Evolutionary conservation across 108 stramenopile genomes (phyloP).

Genomic region (Bacterosira constricta): DNA sequence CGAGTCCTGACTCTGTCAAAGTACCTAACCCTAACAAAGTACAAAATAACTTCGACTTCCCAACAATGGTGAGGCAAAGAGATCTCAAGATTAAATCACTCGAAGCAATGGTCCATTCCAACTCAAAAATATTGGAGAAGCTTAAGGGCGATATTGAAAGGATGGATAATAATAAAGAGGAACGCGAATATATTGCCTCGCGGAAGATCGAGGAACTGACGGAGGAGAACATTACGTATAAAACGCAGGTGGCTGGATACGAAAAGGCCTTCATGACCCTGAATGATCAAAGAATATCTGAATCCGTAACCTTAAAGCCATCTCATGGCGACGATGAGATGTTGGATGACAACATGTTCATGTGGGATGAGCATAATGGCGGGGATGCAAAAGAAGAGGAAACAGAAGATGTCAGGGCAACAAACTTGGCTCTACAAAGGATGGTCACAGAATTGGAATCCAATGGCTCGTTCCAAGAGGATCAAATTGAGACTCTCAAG

Average conservation of each 20-base stretch:
- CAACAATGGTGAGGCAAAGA: conserved; percentile 15
- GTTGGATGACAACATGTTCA: conserved; percentile 2
- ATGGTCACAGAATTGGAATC: conserved; percentile 17
- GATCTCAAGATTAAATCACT: conserved; percentile 27
- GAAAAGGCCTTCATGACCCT: conserved; percentile 34
- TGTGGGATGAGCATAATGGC: conserved; percentile 1
- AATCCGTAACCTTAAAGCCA: background rate
- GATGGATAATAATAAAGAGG: conserved; percentile 29
- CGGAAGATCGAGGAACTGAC: conserved; percentile 9
- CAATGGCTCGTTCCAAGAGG: conserved; percentile 28
- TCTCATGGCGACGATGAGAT: conserved; percentile 2
- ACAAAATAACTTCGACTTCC: background rate
- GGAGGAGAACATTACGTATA: conserved; percentile 28
- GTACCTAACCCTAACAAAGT: background rate
- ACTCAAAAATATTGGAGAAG: conserved; percentile 28
- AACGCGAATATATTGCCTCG: background rate
- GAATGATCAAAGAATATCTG: conserved; percentile 19
- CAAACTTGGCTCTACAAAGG: conserved; percentile 13
- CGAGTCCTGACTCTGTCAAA: background rate
- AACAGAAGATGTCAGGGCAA: conserved; percentile 10
- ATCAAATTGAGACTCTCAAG: conserved; percentile 41
- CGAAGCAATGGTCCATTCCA: conserved; percentile 21
- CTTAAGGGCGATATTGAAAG: conserved; percentile 31
- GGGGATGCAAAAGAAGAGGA: conserved; percentile 5
- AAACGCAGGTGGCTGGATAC: conserved; percentile 29